Percentiles rank a stretch among this genome's conserved stretches.
Evolutionary conservation across 2,329 filamentous ascomycete species (phyloP).

Genomic region (Trichoderma sp.): DNA sequence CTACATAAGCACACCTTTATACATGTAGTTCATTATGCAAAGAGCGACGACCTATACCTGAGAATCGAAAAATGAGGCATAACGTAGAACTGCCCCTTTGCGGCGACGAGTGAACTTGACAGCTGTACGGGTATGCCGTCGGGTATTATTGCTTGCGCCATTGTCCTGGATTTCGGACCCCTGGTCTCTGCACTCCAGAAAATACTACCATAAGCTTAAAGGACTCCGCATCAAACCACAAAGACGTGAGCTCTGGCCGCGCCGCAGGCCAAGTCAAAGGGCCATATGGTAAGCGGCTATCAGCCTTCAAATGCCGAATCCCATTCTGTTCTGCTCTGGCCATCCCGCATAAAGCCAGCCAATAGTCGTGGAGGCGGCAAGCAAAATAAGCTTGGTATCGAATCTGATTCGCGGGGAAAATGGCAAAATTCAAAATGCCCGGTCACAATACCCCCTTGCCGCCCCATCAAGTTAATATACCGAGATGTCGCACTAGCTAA

Average conservation of each 20-base stretch:
- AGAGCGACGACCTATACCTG: not conserved
- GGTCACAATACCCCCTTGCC: not conserved
- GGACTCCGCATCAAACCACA: not conserved
- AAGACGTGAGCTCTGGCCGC: not conserved
- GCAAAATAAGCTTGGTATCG: constrained; percentile 1
- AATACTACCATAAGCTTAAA: constrained; percentile 15
- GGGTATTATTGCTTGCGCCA: not conserved
- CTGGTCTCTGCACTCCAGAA: constrained; percentile 11
- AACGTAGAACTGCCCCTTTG: not conserved
- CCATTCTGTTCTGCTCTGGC: not conserved
- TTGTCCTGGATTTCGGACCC: not conserved
- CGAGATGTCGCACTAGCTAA: constrained; percentile 17
- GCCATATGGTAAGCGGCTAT: not conserved
- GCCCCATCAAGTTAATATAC: constrained; percentile 16
- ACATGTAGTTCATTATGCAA: not conserved
- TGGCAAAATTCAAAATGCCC: not conserved
- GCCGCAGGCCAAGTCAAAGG: not conserved
- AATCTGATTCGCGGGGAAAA: constrained; percentile 13
- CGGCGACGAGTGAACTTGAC: not conserved
- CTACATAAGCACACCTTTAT: not conserved
- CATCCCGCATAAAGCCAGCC: not conserved
- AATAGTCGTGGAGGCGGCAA: not conserved
- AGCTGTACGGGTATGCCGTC: not conserved
- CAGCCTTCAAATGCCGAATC: not conserved
- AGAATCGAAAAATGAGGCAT: not conserved